These are phyloP conservation scores for Talaromyces adpressus DNA, from an alignment of 495 filamentous ascomycete genomes.

Conservation along the genomic window DNA sequence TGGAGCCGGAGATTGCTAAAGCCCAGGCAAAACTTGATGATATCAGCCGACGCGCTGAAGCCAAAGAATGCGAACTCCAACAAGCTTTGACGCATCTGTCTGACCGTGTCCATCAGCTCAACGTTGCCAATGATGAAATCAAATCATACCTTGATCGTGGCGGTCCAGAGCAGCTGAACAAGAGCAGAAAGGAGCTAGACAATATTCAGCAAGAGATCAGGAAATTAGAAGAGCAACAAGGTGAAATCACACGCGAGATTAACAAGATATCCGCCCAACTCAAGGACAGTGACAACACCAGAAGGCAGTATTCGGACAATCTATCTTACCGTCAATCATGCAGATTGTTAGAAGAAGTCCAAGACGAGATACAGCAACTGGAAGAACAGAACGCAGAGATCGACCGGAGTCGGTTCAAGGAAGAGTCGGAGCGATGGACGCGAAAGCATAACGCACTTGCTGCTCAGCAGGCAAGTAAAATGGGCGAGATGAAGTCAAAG, in stretches of 20 bases:
- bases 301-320: constrained; percentile 80
- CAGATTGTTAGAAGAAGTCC: constrained; percentile 57
- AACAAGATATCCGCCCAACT: constrained; percentile 75
- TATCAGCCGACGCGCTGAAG: constrained; percentile 59
- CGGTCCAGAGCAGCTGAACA: constrained; percentile 62
- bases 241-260: constrained; percentile 54
- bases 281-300: constrained; percentile 68
- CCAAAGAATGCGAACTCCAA: constrained; percentile 66
- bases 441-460: constrained; percentile 52
- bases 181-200: constrained; percentile 62
- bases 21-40: constrained; percentile 70
- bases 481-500: constrained; percentile 71
- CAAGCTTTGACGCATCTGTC: constrained; percentile 63
- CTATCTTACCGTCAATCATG: constrained; percentile 70
- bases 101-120: constrained; percentile 68
- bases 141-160: constrained; percentile 70
- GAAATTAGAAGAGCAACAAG: constrained; percentile 59
- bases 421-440: constrained; percentile 59
- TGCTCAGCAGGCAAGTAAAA: constrained; percentile 54
- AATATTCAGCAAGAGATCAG: constrained; percentile 56
- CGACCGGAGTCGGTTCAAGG: constrained; percentile 66
- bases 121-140: constrained; percentile 67
- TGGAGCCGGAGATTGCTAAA: constrained; percentile 67
- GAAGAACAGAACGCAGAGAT: constrained; percentile 74
- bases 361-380: constrained; percentile 66